These are phyloP conservation scores for cucumber (Cucumis sativus) DNA, from an alignment of 306 rosid species.

Conservation along the genomic window DNA sequence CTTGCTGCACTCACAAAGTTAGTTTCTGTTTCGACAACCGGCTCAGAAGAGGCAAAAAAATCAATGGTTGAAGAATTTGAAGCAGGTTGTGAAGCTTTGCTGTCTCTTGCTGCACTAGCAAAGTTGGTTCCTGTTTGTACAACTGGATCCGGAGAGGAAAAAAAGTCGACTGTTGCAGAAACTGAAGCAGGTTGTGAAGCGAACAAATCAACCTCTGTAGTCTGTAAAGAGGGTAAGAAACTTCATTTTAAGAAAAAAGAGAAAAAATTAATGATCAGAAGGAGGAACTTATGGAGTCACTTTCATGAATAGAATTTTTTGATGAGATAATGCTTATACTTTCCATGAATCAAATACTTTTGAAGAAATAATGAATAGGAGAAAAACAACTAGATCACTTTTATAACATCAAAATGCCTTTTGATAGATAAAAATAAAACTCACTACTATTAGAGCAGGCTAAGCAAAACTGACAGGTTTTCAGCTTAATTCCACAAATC, in stretches of 20 bases:
- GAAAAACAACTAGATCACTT: not conserved
- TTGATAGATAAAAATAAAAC: not conserved
- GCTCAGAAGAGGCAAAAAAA: conserved; percentile 49
- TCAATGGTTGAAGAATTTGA: conserved; percentile 48
- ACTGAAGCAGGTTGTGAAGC: conserved; percentile 54
- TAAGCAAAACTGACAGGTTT: not conserved
- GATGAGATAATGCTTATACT: not conserved
- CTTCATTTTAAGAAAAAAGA: not conserved
- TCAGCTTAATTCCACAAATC: no score
- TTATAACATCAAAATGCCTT: not conserved
- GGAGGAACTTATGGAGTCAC: not conserved
- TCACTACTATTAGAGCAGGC: not conserved
- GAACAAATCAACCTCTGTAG: conserved; percentile 56
- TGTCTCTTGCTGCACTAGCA: conserved; percentile 24
- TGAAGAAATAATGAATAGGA: not conserved
- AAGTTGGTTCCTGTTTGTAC: conserved; percentile 44
- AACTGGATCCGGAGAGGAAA: conserved; percentile 52
- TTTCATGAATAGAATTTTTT: not conserved
- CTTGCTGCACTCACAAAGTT: conserved; percentile 14
- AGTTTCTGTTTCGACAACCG: conserved; percentile 40
- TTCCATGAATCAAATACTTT: not conserved
- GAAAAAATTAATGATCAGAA: not conserved
- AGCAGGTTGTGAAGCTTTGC: conserved; percentile 46
- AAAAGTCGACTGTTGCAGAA: conserved; percentile 57
- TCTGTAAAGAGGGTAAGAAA: conserved; percentile 27